Evolutionary conservation across 2,329 filamentous ascomycete genomes (phyloP).

Genomic region (Cytospora piceicola): DNA sequence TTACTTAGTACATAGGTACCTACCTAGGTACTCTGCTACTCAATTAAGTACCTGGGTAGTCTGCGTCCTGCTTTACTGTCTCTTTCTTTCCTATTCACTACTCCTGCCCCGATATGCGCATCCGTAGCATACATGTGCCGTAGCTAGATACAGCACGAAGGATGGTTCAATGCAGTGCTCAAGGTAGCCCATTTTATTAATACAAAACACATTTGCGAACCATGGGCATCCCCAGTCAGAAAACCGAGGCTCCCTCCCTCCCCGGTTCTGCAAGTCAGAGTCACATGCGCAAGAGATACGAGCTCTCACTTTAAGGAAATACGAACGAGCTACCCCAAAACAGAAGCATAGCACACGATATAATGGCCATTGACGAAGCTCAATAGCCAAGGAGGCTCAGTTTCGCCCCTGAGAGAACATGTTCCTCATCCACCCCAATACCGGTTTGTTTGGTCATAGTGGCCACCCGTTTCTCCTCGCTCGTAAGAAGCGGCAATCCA

Average conservation of each 20-base stretch:
- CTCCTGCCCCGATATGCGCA: too few relatives aligned
- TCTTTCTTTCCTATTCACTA: too few relatives aligned
- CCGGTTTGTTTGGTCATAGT: not conserved
- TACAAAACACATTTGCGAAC: not conserved
- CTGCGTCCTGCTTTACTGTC: too few relatives aligned
- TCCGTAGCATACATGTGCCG: too few relatives aligned
- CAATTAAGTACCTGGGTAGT: too few relatives aligned
- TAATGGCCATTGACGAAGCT: not conserved
- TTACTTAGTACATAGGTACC: too few relatives aligned
- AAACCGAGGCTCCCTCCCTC: not conserved
- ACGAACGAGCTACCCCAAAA: not conserved
- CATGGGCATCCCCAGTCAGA: not conserved
- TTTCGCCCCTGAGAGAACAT: not conserved
- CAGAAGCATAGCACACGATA: not conserved
- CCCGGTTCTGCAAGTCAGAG: not conserved
- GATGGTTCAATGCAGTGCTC: too few relatives aligned
- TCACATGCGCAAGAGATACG: slow-evolving; percentile 1
- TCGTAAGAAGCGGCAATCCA: slow-evolving; percentile 7
- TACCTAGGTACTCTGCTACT: too few relatives aligned
- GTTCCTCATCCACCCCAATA: slow-evolving; percentile 1
- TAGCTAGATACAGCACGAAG: too few relatives aligned
- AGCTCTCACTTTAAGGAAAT: not conserved
- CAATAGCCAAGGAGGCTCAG: not conserved
- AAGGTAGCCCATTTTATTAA: too few relatives aligned
- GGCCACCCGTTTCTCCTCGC: slow-evolving; percentile 1